Percentiles rank a stretch among this genome's conserved stretches.
Conservation (phyloP, 352 stramenopile genomes). For the Hyphochytrium catenoides region DNA sequence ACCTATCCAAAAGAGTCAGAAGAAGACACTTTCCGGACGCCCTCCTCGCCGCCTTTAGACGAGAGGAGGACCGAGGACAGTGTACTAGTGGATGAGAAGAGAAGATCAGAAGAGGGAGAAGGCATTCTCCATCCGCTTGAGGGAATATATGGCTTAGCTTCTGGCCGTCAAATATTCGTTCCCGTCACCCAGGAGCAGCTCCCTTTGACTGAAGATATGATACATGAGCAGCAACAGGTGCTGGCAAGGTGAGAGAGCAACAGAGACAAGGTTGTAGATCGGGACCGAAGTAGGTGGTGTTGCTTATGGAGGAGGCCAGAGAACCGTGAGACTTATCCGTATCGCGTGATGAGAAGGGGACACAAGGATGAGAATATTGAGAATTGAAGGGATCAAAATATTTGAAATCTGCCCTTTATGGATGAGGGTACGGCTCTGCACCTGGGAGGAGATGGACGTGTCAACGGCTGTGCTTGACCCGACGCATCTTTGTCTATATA, state of each 20-base stretch:
- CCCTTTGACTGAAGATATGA: slow-evolving; percentile 45
- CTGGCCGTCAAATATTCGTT: slow-evolving; percentile 16
- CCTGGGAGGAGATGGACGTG: too few relatives aligned
- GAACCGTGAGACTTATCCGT: too few relatives aligned
- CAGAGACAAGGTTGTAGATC: too few relatives aligned
- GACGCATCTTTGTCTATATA: slow-evolving; percentile 12
- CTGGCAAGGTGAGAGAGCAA: slow-evolving; percentile 5
- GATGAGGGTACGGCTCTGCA: too few relatives aligned
- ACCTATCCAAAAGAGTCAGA: slow-evolving; percentile 1
- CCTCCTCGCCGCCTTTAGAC: slow-evolving; percentile 16
- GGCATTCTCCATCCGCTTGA: slow-evolving; percentile 1
- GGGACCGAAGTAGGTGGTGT: too few relatives aligned
- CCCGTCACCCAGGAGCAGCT: slow-evolving; percentile 33
- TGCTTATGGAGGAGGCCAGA: too few relatives aligned
- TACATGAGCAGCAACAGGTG: slow-evolving; percentile 41
- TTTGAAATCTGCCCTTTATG: too few relatives aligned
- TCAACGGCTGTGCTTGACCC: too few relatives aligned
- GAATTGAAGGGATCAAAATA: too few relatives aligned
- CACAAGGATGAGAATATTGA: too few relatives aligned
- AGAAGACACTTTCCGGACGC: slow-evolving; percentile 17
- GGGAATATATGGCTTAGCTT: background rate
- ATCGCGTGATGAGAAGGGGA: too few relatives aligned
- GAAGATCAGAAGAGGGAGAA: background rate
- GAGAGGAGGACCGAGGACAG: slow-evolving; percentile 11
- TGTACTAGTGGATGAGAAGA: background rate